Evolutionary conservation across 1,139 yeast genomes (phyloP), one percentile per base, ranked within the genome.

Genomic region (Yamadazyma aaseri): DNA sequence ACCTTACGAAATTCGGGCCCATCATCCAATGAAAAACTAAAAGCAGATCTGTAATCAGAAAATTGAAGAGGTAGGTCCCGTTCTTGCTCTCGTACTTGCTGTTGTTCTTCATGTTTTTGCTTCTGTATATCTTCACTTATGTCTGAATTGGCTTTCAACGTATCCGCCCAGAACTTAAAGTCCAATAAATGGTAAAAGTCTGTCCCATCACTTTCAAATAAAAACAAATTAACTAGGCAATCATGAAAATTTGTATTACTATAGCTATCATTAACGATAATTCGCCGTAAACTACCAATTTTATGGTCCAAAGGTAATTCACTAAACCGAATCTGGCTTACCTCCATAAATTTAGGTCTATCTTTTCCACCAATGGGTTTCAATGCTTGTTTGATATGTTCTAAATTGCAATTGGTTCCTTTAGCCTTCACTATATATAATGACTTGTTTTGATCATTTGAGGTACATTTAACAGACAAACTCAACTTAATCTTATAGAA

Each of bases 1-100:
- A 78, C 61, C 21, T 75, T 78, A 32, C 94, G 63, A 50, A 85
- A 84, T 29, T 78, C 72, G 0, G 95, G 95, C 0, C 94, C 94
- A 50, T 85, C 95, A 38, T 79, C 84, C 50, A 65, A 62, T 28
- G 53, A 54, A 33, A 67, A 64, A 32, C 47, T 54, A 41, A 67
- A 68, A 5, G 63, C 63, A 28, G 46, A 51, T 29, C 54, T 47
- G 34, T 54, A 56, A 25, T 60, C 62, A 1, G 45, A 29, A 7
- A 51, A 35, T 20, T 33, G 40, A 14, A 45, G 37, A 21, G 31
- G 25, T 14, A 18, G 17, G 14, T 20, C 22, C n/a, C n/a, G n/a
- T n/a, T n/a, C n/a, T n/a, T n/a, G n/a, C n/a, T n/a, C n/a, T n/a
- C n/a, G n/a, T 18, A 18, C 21, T 10, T 7, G 9, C 10, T 18